A percentile compares a stretch with the other conserved stretches of the same genome.
Evolutionary conservation across 192 early-diverging fungal genomes (phyloP).

Genomic region (Geranomyces variabilis): DNA sequence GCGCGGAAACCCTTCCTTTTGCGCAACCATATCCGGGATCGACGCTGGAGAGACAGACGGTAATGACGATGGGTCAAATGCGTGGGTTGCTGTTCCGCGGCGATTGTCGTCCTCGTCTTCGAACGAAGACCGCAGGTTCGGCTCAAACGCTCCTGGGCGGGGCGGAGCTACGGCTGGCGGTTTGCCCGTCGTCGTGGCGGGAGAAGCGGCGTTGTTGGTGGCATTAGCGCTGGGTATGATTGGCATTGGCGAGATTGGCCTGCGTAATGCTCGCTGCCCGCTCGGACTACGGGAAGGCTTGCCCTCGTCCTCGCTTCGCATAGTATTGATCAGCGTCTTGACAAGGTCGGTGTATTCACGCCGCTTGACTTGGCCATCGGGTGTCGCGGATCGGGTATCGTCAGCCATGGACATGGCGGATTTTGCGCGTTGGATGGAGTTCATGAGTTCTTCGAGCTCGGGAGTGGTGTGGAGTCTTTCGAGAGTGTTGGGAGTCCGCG

Average conservation of each 20-base stretch:
- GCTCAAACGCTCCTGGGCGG: too few species aligned
- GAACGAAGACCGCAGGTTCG: too few species aligned
- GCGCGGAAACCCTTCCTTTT: constrained; percentile 9
- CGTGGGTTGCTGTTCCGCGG: too few species aligned
- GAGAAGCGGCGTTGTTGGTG: not conserved
- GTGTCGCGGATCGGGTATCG: not conserved
- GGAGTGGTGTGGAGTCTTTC: not conserved
- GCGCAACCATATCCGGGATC: not conserved
- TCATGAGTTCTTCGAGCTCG: constrained; percentile 6
- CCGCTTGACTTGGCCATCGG: constrained; percentile 1
- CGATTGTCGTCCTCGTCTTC: too few species aligned
- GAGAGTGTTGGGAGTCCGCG: too few species aligned
- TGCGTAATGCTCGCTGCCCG: too few species aligned
- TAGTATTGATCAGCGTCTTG: constrained; percentile 13
- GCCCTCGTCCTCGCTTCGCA: constrained; percentile 20
- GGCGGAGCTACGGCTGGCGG: not conserved
- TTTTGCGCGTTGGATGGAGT: not conserved
- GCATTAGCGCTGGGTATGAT: not conserved
- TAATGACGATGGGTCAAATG: too few species aligned
- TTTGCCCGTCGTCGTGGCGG: not conserved
- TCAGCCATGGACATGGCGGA: not conserved
- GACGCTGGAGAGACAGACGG: not conserved
- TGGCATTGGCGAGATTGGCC: not conserved
- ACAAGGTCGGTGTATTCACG: constrained; percentile 14
- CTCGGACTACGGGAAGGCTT: not conserved